Evolutionary conservation across 73 alveolate genomes (phyloP), one percentile per base, ranked within the genome.

Genomic region (Blepharisma japonicum): DNA sequence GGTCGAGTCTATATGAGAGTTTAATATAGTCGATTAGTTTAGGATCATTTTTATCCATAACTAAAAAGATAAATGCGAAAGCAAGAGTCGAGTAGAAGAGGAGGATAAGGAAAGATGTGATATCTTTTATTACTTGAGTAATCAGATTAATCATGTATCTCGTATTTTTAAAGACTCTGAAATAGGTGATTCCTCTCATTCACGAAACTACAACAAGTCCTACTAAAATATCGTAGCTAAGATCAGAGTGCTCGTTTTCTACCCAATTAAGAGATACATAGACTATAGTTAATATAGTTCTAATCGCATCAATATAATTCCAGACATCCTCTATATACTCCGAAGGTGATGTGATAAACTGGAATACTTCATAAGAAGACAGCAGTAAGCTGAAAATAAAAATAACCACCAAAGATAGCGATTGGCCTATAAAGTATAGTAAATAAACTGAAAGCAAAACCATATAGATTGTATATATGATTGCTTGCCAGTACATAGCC

Each of bases 131-230:
- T 14, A 54, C 80, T 25, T 25, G 55, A 25, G 27, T 70, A 45
- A 70, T 70, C 70, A 70, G 23, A 9, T 70, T 70, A 1, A 70
- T 5, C 32, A 45, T 7, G 27, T 45, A 70, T 45, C 80, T 25
- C 2, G 80, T 70, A 14, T 70, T 70, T 39, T 45, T 25, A 38
- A 70, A 18, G 0, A 47, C 5, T 2, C 80, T 70, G 61, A 70
- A 70, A 70, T 70, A 70, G 25, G 80, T 18, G 27, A 70, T 70
- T 0, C 80, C 80, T 39, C 80, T 25, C 9, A 70, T 7, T 48
- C 74, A 61, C 5, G 74, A 61, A 61, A 61, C 18, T 61, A 61
- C 2, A 1, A 61, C 74, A 14, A 61, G 23, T 0, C 14, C 18
- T 8, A 61, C 46, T 8, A 61, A 25, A 25, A 25, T n/a, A 11